Conservation (phyloP, 768 basidiomycete species). For the Lepiota subincarnata region DNA sequence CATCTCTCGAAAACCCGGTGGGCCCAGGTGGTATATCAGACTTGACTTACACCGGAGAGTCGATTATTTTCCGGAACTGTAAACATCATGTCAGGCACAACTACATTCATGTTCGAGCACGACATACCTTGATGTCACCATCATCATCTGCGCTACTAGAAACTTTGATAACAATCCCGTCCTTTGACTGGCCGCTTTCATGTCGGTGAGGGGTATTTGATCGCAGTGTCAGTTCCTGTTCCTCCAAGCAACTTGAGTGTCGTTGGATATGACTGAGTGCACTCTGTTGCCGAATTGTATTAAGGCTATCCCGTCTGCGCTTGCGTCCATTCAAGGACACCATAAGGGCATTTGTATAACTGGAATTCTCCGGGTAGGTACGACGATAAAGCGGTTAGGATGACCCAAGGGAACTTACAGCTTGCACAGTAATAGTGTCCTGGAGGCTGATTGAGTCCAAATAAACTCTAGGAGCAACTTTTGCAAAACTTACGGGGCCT, state of each 20-base stretch:
- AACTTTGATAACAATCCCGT: neutral
- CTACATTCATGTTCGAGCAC: neutral
- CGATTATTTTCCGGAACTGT: neutral
- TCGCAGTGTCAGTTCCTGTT: constrained; percentile 1
- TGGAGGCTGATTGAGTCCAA: neutral
- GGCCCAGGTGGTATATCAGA: too few species aligned
- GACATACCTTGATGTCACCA: neutral
- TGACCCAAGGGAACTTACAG: neutral
- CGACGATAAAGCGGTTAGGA: neutral
- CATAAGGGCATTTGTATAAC: constrained; percentile 9
- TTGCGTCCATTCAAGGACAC: constrained; percentile 8
- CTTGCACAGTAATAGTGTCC: constrained; percentile 5
- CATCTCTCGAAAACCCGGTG: too few species aligned
- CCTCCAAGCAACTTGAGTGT: neutral
- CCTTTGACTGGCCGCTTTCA: neutral
- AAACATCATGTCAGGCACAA: neutral
- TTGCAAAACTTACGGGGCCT: constrained; percentile 8
- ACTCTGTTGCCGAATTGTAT: neutral
- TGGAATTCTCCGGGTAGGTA: neutral
- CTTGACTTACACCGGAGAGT: neutral
- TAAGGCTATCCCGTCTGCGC: constrained; percentile 4
- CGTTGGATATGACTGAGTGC: neutral
- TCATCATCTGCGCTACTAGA: neutral
- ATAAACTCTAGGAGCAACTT: too few species aligned
- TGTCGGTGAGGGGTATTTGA: neutral